Evolutionary conservation across 2,329 filamentous ascomycete species (phyloP).

Genomic region (Pyricularia sp.): DNA sequence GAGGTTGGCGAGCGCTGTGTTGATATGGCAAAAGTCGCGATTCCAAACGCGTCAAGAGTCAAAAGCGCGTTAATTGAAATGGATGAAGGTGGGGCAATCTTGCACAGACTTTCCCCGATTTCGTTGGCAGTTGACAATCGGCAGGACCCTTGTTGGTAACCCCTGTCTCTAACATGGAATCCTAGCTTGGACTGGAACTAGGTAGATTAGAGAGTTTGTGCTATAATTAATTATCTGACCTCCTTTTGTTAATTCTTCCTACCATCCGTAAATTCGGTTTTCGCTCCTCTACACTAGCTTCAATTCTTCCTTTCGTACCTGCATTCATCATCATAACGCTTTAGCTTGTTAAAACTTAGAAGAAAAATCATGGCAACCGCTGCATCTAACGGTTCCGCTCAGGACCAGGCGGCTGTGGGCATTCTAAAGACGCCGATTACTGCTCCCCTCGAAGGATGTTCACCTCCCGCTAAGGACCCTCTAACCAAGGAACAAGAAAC

Average conservation of each 20-base stretch:
- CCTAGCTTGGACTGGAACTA: neutral
- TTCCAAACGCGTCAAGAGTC: neutral
- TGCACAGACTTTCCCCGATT: neutral
- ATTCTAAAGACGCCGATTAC: conserved; percentile 33
- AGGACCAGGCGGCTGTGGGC: conserved; percentile 11
- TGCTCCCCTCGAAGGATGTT: conserved; percentile 42
- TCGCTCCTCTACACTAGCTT: neutral
- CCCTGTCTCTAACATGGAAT: neutral
- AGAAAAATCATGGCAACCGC: neutral
- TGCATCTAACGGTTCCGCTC: neutral
- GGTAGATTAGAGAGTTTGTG: neutral
- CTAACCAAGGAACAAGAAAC: conserved; percentile 64
- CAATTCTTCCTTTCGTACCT: neutral
- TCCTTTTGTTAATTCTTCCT: neutral
- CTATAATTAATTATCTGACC: neutral
- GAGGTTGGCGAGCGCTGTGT: neutral
- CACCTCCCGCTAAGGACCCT: conserved; percentile 39
- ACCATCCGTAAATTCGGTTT: neutral
- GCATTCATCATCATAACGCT: neutral
- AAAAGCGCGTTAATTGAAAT: neutral
- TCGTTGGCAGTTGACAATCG: neutral
- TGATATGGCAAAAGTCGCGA: neutral
- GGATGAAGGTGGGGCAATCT: neutral
- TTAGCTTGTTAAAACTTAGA: neutral
- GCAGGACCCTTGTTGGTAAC: neutral